A percentile compares a stretch with the other conserved stretches of the same genome.
Conservation (phyloP, 2,329 filamentous ascomycete genomes). For the Fusarium sarcochroum region DNA sequence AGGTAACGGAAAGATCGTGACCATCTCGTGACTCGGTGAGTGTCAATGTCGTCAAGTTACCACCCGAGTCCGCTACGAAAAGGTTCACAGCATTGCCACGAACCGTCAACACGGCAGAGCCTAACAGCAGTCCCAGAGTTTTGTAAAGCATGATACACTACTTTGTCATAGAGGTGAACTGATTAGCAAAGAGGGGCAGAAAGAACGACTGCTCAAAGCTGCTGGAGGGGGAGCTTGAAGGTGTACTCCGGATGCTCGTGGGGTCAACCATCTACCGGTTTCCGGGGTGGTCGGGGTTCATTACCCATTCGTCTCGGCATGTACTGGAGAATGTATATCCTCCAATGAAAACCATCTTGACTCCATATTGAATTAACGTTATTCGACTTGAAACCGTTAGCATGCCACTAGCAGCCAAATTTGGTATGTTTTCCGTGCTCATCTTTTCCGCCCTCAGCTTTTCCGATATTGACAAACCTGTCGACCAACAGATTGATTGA, state of each 20-base stretch:
- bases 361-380: not conserved
- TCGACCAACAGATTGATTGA: no score
- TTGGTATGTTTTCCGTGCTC: slow-evolving; percentile 8
- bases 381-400: slow-evolving; percentile 8
- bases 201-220: no score
- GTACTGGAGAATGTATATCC: slow-evolving; percentile 19
- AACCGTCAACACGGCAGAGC: slow-evolving; percentile 15
- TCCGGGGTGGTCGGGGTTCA: not conserved
- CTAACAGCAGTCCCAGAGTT: slow-evolving; percentile 8
- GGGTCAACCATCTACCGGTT: not conserved
- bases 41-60: slow-evolving; percentile 39
- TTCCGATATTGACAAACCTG: not conserved
- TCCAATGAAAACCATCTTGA: slow-evolving; percentile 6
- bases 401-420: not conserved
- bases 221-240: no score
- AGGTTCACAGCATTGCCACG: slow-evolving; percentile 33
- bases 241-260: not conserved
- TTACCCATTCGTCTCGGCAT: not conserved
- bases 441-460: slow-evolving; percentile 19
- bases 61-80: slow-evolving; percentile 43
- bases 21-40: slow-evolving; percentile 12
- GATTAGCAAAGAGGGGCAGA: no score
- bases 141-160: slow-evolving; percentile 7
- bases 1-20: slow-evolving; percentile 23
- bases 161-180: not conserved